Evolutionary conservation across 164 flowering plant species (phyloP).

Genomic region (Santalum album): DNA sequence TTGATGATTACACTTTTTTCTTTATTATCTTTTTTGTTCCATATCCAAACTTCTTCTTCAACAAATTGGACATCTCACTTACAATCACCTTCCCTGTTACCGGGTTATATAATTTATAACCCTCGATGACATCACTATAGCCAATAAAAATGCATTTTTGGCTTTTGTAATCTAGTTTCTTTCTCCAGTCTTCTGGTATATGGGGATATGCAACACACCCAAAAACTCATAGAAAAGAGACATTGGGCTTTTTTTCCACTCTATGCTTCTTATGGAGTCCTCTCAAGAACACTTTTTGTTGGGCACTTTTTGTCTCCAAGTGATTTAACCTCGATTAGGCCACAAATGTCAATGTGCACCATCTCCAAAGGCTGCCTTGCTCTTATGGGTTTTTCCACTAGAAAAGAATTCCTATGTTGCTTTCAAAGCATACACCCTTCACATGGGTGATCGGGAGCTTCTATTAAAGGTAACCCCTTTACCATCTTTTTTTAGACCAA

Average conservation of each 20-base stretch:
- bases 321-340: background rate
- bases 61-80: background rate
- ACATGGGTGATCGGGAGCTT: background rate
- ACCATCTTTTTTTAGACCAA: background rate
- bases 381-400: background rate
- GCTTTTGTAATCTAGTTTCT: background rate
- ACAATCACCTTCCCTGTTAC: background rate
- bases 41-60: background rate
- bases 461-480: background rate
- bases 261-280: background rate
- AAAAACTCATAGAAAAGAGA: background rate
- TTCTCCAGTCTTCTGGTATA: background rate
- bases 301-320: no score
- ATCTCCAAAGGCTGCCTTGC: background rate
- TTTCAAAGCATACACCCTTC: background rate
- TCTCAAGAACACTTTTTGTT: background rate
- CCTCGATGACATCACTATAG: background rate
- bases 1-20: background rate
- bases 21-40: background rate
- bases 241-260: background rate
- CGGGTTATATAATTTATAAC: background rate
- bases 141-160: background rate
- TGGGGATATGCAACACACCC: constrained; percentile 2
- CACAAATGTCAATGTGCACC: background rate
- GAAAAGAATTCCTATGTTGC: background rate